Evolutionary conservation across 1,284 basidiomycete genomes (phyloP).

Genomic region (Pseudozyma sp.): DNA sequence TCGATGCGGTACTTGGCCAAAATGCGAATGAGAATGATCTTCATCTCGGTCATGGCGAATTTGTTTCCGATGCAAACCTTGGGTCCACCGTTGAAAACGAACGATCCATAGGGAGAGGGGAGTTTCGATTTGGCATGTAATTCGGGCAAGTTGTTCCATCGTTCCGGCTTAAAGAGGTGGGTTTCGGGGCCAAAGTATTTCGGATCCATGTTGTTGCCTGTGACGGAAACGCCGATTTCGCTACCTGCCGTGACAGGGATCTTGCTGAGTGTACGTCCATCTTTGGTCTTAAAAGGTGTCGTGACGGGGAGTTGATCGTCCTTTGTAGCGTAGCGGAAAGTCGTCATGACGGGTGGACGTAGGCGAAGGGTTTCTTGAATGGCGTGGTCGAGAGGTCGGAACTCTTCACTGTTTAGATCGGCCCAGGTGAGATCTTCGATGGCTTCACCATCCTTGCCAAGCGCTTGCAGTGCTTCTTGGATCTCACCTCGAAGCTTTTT

Average conservation of each 20-base stretch:
- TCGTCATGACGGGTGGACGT: constrained; percentile 53
- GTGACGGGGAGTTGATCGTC: constrained; percentile 62
- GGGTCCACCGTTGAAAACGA: constrained; percentile 57
- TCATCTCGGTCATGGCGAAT: constrained; percentile 60
- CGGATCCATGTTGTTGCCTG: constrained; percentile 40
- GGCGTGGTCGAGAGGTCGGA: constrained; percentile 58
- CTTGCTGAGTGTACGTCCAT: constrained; percentile 51
- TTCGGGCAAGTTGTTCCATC: constrained; percentile 56
- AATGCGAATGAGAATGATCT: constrained; percentile 42
- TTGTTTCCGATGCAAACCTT: constrained; percentile 62
- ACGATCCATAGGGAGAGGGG: constrained; percentile 55
- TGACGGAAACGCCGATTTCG: constrained; percentile 49
- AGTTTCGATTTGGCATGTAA: constrained; percentile 31
- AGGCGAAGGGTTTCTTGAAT: constrained; percentile 62
- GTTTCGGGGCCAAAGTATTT: constrained; percentile 61
- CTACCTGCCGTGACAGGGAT: constrained; percentile 48
- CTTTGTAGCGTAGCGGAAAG: constrained; percentile 52
- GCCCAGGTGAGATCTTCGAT: constrained; percentile 47
- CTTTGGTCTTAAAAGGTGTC: constrained; percentile 48
- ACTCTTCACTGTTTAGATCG: constrained; percentile 49
- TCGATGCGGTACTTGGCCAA: constrained; percentile 42
- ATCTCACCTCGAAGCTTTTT: constrained; percentile 49
- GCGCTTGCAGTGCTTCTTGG: constrained; percentile 12
- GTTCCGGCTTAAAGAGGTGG: constrained; percentile 55
- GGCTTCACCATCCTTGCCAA: constrained; percentile 47